Base-by-base conservation (phyloP, 1,284 basidiomycete genomes). In the Moesziomyces sp. region DNA sequence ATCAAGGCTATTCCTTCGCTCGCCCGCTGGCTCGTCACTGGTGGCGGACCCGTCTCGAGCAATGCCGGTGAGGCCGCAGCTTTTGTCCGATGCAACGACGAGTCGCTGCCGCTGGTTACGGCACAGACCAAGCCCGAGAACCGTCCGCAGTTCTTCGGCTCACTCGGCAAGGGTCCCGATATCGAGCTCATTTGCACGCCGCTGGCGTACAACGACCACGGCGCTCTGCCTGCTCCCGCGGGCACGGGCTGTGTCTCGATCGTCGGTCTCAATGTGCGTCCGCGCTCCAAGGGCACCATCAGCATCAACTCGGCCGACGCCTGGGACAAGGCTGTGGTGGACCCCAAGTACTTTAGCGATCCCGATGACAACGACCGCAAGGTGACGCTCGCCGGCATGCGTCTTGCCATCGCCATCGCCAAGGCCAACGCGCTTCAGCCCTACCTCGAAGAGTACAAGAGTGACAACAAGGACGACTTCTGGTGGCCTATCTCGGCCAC, bases 21-120 rank as follows among this genome's bases (percentile, higher is more conserved):
- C 35, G 63, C 60, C 10, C 64, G 60, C 44, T 76, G 67, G 66
- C 56, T 60, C 34, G 52, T 84, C 74, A 58, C 78, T 0, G 74
- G 74, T 4, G 67, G 59, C 14, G 70, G 74, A 23, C 74, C 74
- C 19, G 44, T 76, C 26, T 65, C 70, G 30, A 52, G 49, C 53
- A 76, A 76, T 24, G 62, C 64, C 11, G 82, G 71, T 9, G 84
- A 85, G 53, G 65, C 75, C 3, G 84, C 79, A 4, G 84, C 83
- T 3, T 85, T 85, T 62, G 60, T 84, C 7, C 76, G 84, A 1
- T 74, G 77, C 35, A 79, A 77, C 53, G 84, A 85, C 56, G 52
- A 66, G 34, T 69, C 55, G n/a, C 40, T 85, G 11, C 82, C 84
- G 35, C 64, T 72, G 3, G 26, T 52, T 19, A 64, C 67, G 47